phyloP scores from a whole-genome alignment of 495 filamentous ascomycete genomes.

The Aspergillus conjunctus region DNA sequence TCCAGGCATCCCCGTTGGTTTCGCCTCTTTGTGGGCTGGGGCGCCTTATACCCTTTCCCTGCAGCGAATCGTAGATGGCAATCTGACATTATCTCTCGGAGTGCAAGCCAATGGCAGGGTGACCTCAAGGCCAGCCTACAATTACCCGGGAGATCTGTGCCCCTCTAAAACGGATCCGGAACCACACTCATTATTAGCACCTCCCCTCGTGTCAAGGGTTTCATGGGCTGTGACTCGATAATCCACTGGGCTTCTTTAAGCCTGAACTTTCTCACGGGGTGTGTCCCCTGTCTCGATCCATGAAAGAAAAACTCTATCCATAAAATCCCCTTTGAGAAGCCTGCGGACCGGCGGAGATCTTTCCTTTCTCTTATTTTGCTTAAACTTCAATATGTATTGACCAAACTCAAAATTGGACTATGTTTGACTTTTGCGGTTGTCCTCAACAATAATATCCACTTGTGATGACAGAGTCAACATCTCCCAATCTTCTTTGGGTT shows the following conservation, averaged over 20 bases:
- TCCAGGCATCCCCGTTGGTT: background rate
- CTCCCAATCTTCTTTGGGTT: background rate
- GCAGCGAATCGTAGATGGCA: slow-evolving; percentile 2
- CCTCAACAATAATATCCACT: background rate
- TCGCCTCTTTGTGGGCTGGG: background rate
- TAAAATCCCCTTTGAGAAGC: too few relatives aligned
- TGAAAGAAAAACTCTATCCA: too few relatives aligned
- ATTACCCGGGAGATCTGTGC: background rate
- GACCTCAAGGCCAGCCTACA: too few relatives aligned
- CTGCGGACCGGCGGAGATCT: background rate
- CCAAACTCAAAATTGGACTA: background rate
- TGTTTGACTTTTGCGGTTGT: slow-evolving; percentile 1
- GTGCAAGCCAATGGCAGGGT: background rate
- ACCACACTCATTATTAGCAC: background rate
- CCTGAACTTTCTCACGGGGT: background rate
- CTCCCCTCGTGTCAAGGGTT: background rate
- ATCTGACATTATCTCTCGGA: slow-evolving; percentile 7
- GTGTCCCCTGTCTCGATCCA: too few relatives aligned
- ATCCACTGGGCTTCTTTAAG: background rate
- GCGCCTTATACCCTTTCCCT: background rate
- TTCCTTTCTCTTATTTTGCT: background rate
- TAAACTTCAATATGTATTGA: background rate
- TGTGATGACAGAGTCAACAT: too few relatives aligned
- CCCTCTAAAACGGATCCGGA: background rate
- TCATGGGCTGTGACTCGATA: background rate